These are phyloP conservation scores for Neoboletus subvelutipes DNA, from an alignment of 768 basidiomycete species.

Conservation along the genomic window DNA sequence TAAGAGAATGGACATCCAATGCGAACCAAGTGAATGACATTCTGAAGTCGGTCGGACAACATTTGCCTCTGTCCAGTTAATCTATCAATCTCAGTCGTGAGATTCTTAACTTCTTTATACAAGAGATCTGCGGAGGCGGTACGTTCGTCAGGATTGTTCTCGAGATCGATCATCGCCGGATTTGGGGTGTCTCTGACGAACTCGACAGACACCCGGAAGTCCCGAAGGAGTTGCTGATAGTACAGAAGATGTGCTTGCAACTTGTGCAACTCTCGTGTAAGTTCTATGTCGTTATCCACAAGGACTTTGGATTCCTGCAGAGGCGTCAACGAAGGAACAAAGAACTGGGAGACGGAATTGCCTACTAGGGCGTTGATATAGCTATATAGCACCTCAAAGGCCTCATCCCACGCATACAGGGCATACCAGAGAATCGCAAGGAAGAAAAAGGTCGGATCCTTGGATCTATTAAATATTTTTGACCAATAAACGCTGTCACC, in stretches of 20 bases:
- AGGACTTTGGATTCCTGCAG: slow-evolving; percentile 49
- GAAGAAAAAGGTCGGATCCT: slow-evolving; percentile 57
- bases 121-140: slow-evolving; percentile 36
- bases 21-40: slow-evolving; percentile 35
- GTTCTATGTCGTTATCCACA: slow-evolving; percentile 36
- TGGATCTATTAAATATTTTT: slow-evolving; percentile 27
- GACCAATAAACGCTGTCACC: slow-evolving; percentile 37
- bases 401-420: slow-evolving; percentile 62
- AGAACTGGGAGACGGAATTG: background rate
- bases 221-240: slow-evolving; percentile 52
- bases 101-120: slow-evolving; percentile 46
- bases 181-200: slow-evolving; percentile 51
- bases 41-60: slow-evolving; percentile 35
- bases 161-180: slow-evolving; percentile 42
- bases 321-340: background rate
- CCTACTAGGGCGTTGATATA: slow-evolving; percentile 53
- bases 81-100: slow-evolving; percentile 50
- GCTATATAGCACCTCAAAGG: slow-evolving; percentile 48
- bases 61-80: slow-evolving; percentile 36
- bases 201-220: slow-evolving; percentile 48
- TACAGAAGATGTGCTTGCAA: slow-evolving; percentile 59
- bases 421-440: slow-evolving; percentile 58
- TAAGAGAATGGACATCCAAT: background rate
- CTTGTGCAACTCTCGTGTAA: slow-evolving; percentile 56
- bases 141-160: slow-evolving; percentile 3